phyloP scores from a whole-genome alignment of 2,329 filamentous ascomycete species.

The Nigrospora osmanthi region DNA sequence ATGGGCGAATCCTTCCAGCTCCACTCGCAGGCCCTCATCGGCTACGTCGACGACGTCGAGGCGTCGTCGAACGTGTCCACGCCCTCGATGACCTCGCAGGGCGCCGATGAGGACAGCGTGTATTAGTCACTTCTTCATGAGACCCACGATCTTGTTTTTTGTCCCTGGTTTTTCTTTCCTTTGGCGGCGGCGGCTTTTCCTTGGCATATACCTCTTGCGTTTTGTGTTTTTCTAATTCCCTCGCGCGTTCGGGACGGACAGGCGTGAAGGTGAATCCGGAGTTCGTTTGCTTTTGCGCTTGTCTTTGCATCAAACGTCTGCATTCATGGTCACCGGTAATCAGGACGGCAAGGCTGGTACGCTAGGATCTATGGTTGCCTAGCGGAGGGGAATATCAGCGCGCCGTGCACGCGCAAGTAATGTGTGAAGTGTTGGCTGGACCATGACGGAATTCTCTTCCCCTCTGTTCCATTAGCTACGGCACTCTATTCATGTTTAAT shows the following conservation, averaged over 20 bases:
- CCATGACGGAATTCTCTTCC: slow-evolving; percentile 30
- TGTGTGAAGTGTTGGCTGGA: slow-evolving; percentile 29
- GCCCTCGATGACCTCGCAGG: slow-evolving; percentile 65
- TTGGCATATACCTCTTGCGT: slow-evolving; percentile 38
- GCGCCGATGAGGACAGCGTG: slow-evolving; percentile 64
- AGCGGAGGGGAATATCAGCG: slow-evolving; percentile 14
- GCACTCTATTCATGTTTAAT: slow-evolving; percentile 33
- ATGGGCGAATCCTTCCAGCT: slow-evolving; percentile 98
- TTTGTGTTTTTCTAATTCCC: slow-evolving; percentile 13
- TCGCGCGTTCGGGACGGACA: slow-evolving; percentile 18
- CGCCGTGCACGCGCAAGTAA: slow-evolving; percentile 21
- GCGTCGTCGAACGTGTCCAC: slow-evolving; percentile 62
- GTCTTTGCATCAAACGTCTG: slow-evolving; percentile 24
- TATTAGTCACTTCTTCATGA: slow-evolving; percentile 48
- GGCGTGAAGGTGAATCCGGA: slow-evolving; percentile 20
- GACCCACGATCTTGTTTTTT: slow-evolving; percentile 41
- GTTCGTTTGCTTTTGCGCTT: slow-evolving; percentile 19
- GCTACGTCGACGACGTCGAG: slow-evolving; percentile 82
- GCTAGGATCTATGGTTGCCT: slow-evolving; percentile 20
- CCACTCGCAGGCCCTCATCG: slow-evolving; percentile 87
- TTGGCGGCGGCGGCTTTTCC: slow-evolving; percentile 24
- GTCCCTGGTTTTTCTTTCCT: slow-evolving; percentile 17
- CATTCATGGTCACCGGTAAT: slow-evolving; percentile 24
- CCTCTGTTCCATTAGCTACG: slow-evolving; percentile 40
- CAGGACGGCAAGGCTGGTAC: slow-evolving; percentile 19